These are phyloP conservation scores for Eutrema salsugineum DNA, from an alignment of 441 rosid genomes.

Conservation along the genomic window DNA sequence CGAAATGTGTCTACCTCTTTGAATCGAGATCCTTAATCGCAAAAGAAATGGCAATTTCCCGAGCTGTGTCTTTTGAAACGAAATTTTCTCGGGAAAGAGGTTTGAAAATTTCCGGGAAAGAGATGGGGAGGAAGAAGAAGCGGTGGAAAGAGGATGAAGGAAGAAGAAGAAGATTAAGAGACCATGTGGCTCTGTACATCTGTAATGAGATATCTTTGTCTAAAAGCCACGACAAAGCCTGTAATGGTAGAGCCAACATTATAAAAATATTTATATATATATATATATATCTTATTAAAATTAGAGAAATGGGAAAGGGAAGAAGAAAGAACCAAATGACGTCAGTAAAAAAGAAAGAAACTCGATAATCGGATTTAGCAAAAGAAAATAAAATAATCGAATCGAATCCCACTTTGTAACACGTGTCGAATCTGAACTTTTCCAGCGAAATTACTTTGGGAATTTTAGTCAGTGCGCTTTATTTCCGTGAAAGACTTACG, in stretches of 20 bases:
- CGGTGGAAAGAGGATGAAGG: constrained; percentile 2
- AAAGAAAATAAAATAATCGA: neutral
- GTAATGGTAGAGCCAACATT: constrained; percentile 14
- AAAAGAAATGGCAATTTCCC: neutral
- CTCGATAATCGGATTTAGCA: neutral
- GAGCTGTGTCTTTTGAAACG: constrained; percentile 6
- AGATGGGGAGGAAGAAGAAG: neutral
- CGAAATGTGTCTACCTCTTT: constrained; percentile 12
- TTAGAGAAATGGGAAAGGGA: neutral
- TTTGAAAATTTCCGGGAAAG: neutral
- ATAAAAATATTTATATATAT: neutral
- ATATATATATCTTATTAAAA: neutral
- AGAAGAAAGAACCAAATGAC: neutral
- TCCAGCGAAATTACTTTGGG: neutral
- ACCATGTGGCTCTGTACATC: constrained; percentile 28
- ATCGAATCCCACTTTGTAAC: neutral
- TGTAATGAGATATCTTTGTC: constrained; percentile 24
- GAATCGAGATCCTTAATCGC: constrained; percentile 28
- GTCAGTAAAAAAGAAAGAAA: neutral
- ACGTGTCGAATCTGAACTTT: neutral
- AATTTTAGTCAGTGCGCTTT: neutral
- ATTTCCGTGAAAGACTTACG: neutral
- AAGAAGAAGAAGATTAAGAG: constrained; percentile 13
- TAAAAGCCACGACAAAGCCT: constrained; percentile 26
- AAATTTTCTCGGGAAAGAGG: constrained; percentile 16